Conservation (phyloP, 129 eudicot genomes). For the Silybum marianum region DNA sequence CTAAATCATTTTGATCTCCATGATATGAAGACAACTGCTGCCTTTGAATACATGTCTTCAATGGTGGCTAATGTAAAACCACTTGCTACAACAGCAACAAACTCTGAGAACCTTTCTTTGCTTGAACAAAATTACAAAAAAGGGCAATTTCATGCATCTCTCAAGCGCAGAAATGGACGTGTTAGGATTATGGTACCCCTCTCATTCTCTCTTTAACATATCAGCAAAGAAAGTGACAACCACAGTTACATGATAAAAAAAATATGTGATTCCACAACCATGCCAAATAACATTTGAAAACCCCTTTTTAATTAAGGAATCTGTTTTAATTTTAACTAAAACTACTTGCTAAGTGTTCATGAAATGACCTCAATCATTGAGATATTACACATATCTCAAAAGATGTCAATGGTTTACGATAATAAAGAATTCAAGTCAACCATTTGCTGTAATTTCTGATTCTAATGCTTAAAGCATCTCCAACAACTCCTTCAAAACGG, state of each 20-base stretch:
- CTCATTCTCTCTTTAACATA: neutral
- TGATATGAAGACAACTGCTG: slow-evolving; percentile 50
- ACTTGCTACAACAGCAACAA: slow-evolving; percentile 35
- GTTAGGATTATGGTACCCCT: slow-evolving; percentile 69
- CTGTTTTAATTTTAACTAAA: too few relatives aligned
- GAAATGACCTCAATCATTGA: too few relatives aligned
- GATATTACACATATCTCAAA: neutral
- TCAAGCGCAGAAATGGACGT: slow-evolving; percentile 94
- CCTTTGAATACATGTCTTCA: slow-evolving; percentile 84
- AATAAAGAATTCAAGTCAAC: neutral
- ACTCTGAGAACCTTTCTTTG: slow-evolving; percentile 44
- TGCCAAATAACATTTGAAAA: too few relatives aligned
- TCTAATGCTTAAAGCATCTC: neutral
- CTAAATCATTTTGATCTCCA: slow-evolving; percentile 77
- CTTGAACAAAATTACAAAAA: slow-evolving; percentile 63
- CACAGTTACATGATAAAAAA: too few relatives aligned
- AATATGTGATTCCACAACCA: too few relatives aligned
- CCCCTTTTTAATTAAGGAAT: too few relatives aligned
- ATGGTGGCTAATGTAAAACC: slow-evolving; percentile 78
- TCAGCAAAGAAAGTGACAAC: neutral
- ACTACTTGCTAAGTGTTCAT: too few relatives aligned
- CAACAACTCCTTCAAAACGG: neutral
- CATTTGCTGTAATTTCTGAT: neutral
- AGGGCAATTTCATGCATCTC: slow-evolving; percentile 65
- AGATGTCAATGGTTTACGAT: neutral